Conservation (phyloP, 306 rosid genomes). For the Hippophae gyantsensis region DNA sequence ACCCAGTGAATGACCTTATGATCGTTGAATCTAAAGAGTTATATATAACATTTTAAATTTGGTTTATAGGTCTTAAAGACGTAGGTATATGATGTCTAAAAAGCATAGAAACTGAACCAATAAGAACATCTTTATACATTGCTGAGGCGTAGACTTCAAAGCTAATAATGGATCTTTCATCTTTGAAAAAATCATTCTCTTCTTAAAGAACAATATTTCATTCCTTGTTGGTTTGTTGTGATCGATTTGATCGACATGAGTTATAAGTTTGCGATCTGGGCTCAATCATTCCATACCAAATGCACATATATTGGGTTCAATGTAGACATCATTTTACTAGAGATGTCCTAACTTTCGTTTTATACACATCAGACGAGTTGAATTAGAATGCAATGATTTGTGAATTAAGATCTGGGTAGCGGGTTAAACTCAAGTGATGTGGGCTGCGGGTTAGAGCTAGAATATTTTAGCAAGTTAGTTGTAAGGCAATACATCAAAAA, state of each 20-base stretch:
- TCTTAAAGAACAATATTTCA: constrained; percentile 63
- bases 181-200: constrained; percentile 30
- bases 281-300: constrained; percentile 68
- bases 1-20: constrained; percentile 55
- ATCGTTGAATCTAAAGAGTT: constrained; percentile 56
- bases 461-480: too few relatives aligned
- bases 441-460: too few relatives aligned
- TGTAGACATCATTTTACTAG: too few relatives aligned
- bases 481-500: too few relatives aligned
- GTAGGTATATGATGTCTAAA: constrained; percentile 38
- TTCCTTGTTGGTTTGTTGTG: constrained; percentile 65
- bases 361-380: too few relatives aligned
- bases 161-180: constrained; percentile 33
- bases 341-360: too few relatives aligned
- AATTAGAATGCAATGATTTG: too few relatives aligned
- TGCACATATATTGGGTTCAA: too few relatives aligned
- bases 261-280: constrained; percentile 43
- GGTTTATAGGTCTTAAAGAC: background rate
- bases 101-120: constrained; percentile 48
- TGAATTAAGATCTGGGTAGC: too few relatives aligned
- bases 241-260: constrained; percentile 42
- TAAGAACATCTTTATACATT: constrained; percentile 37
- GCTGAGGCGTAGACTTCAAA: constrained; percentile 18
- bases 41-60: constrained; percentile 41
- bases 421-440: too few relatives aligned